Evolutionary conservation across 1,284 basidiomycete genomes (phyloP), one percentile per base, ranked within the genome.

Genomic region (Cutaneotrichosporon dermatis): DNA sequence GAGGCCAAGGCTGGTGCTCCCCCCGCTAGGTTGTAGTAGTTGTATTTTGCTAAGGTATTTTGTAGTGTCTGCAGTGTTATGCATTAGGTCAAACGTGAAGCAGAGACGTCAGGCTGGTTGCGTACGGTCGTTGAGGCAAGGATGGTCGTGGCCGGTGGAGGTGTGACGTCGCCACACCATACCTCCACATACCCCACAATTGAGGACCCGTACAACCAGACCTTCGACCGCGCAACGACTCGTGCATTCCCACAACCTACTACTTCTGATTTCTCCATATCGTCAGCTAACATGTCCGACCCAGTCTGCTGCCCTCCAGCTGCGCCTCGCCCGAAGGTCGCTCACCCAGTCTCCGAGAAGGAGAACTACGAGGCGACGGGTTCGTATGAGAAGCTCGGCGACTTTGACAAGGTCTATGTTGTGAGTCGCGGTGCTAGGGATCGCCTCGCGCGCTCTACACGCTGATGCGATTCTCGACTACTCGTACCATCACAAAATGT

Each of bases 381-480:
- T 2, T 59, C 11, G 34, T 66, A 57, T 44, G 63, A 71, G 51
- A 48, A 59, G 9, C 45, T 68, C 12, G 69, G 65, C 11, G 64
- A 56, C 4, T 73, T 71, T 48, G 69, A 73, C 12, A 58, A 72
- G 54, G 73, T 75, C 55, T 75, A 75, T 50, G 66, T 72, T 44
- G 71, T 73, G 49, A 34, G 69, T 64, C 2, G 4, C 3, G 25
- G 25, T 25, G 25, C 25, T 25, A 25, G 25, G 25, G 25, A 25
- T 25, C 25, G 25, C 25, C 25, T 25, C 25, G 25, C 25, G 25
- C 25, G 25, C 25, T 25, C 25, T 25, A 25, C 25, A 25, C 25
- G 25, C 25, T 25, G 25, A 25, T 25, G 25, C 25, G 25, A 25
- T 25, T 25, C 25, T 25, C 25, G 25, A 25, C 25, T 25, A 25